Conservation (phyloP, 257 asterid genomes). For the Petunia axillaris region DNA sequence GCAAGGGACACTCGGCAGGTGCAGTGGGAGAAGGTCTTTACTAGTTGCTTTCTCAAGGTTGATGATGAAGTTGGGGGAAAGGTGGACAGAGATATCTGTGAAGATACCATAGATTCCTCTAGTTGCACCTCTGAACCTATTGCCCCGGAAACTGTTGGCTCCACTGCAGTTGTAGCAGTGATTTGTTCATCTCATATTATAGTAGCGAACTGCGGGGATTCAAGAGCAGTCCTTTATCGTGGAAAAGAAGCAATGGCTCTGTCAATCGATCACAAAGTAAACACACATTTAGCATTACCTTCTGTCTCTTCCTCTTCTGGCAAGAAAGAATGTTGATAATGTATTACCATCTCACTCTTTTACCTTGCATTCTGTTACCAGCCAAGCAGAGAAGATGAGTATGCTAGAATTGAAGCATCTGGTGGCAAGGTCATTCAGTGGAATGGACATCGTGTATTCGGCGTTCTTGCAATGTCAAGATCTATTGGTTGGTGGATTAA, state of each 20-base stretch:
- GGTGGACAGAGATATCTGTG: conserved; percentile 33
- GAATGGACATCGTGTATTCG: conserved; percentile 90
- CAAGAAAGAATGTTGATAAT: not conserved
- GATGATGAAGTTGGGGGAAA: conserved; percentile 85
- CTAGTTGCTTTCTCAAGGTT: conserved; percentile 66
- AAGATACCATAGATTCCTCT: conserved; percentile 33
- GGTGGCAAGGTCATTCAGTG: conserved; percentile 92
- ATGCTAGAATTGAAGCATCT: conserved; percentile 82
- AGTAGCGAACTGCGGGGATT: conserved; percentile 87
- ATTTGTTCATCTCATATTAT: conserved; percentile 77
- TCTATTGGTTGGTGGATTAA: conserved; percentile 66
- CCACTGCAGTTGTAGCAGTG: conserved; percentile 85
- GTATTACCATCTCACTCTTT: conserved; percentile 19
- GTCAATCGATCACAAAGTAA: conserved; percentile 77
- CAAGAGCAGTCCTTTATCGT: conserved; percentile 84
- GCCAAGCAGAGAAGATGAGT: conserved; percentile 88
- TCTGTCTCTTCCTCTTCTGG: conserved; percentile 4
- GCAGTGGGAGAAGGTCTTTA: conserved; percentile 71
- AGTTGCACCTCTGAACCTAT: conserved; percentile 46
- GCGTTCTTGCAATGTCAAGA: conserved; percentile 96
- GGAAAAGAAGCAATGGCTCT: conserved; percentile 80
- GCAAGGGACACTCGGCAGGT: conserved; percentile 53
- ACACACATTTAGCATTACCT: not conserved
- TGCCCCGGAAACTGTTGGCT: conserved; percentile 82
- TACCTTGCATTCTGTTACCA: conserved; percentile 27